Evolutionary conservation across 306 rosid species (phyloP).

Genomic region (Mimosa bimucronata): DNA sequence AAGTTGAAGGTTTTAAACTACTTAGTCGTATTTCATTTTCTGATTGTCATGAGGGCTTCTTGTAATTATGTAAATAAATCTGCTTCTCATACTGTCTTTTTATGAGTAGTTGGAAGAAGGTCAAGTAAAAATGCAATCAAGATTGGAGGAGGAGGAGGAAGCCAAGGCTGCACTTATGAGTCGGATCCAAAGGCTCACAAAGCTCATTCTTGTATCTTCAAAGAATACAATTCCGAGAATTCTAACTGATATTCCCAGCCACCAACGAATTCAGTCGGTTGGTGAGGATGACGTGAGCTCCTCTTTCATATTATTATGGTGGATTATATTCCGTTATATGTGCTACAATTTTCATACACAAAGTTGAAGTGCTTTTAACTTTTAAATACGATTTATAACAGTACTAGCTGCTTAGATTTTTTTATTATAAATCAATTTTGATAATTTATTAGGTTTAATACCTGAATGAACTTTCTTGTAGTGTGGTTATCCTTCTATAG

Average conservation of each 20-base stretch:
- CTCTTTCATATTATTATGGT: slow-evolving; percentile 33
- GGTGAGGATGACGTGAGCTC: slow-evolving; percentile 90
- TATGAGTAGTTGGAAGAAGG: slow-evolving; percentile 90
- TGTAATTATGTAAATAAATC: slow-evolving; percentile 35
- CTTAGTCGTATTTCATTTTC: slow-evolving; percentile 27
- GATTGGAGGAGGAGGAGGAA: slow-evolving; percentile 99
- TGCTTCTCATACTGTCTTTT: slow-evolving; percentile 34
- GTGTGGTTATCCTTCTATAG: slow-evolving; percentile 31
- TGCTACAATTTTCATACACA: slow-evolving; percentile 26
- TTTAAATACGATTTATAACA: slow-evolving; percentile 18
- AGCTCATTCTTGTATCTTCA: slow-evolving; percentile 96
- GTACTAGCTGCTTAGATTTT: slow-evolving; percentile 19
- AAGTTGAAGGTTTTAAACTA: slow-evolving; percentile 70
- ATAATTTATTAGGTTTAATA: neutral
- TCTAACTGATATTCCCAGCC: slow-evolving; percentile 75
- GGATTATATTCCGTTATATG: slow-evolving; percentile 29
- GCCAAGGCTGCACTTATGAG: slow-evolving; percentile 98
- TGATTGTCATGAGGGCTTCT: slow-evolving; percentile 13
- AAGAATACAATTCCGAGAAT: slow-evolving; percentile 88
- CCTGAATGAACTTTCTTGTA: slow-evolving; percentile 15
- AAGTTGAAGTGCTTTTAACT: slow-evolving; percentile 32
- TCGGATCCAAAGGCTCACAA: slow-evolving; percentile 96
- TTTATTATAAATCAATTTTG: slow-evolving; percentile 26
- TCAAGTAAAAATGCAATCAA: slow-evolving; percentile 97
- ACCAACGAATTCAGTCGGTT: slow-evolving; percentile 66